Base-by-base conservation (phyloP, 2,329 filamentous ascomycete genomes). In the Colletotrichum aenigma region DNA sequence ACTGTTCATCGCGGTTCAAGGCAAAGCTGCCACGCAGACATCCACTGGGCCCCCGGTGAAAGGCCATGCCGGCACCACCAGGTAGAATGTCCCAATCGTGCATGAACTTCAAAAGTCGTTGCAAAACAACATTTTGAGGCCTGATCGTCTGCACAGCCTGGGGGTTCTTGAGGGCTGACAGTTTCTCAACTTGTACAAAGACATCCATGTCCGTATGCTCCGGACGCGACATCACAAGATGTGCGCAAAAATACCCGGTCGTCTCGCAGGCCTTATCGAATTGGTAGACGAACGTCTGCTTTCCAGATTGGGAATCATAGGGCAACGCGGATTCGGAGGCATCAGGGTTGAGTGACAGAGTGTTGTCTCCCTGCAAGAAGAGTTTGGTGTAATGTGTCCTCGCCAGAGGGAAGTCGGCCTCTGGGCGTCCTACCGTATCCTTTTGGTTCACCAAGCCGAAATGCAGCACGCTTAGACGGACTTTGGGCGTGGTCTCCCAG, bases 321-420 rank as follows among this genome's bases (percentile, higher is more conserved):
- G 55, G 9, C 5, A 58, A 30, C 21, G 55, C 55, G 9, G 55
- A 58, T 16, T 58, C 24, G 1, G 21, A 0, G 6, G 15, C 55
- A 0, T n/a, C 2, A 3, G 15, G 15, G 0, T 58, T 1, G 21
- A 58, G 16, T 18, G 55, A 58, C 13, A 58, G 24, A 1, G 55
- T 16, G 16, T 30, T 58, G 26, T 58, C 0, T 18, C 2, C 1
- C 26, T 58, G 55, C 2, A 58, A 30, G 15, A 58, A 58, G 26
- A 58, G 55, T n/a, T 58, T 58, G 55, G 55, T 58, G 13, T 58
- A 26, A 0, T 3, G 21, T 1, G 26, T 30, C 15, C 55, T 26
- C 6, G 21, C 55, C 24, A 58, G 55, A 6, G 55, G 55, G 8
- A 58, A 58, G 0, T 26, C 21, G 2, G 55, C 6, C 24, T 58